Percentiles rank a stretch among this genome's conserved stretches.
Conservation (phyloP, 768 basidiomycete species). For the Rubroboletus satanas region DNA sequence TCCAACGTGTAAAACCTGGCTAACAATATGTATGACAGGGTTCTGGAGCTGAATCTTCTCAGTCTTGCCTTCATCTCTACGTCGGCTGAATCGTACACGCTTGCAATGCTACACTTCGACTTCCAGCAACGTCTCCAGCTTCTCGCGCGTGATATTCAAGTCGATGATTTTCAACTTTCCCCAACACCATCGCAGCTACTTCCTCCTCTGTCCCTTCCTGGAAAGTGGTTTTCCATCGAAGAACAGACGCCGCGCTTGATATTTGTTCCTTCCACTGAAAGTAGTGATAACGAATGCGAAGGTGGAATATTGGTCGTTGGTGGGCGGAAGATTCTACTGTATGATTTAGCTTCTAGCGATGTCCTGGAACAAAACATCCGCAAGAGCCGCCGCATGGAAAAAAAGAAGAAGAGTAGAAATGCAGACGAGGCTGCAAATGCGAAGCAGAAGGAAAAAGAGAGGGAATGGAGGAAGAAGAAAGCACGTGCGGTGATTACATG, state of each 20-base stretch:
- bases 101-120: conserved; percentile 70
- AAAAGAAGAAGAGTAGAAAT: conserved; percentile 46
- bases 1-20: neutral
- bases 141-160: conserved; percentile 51
- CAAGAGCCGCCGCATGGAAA: conserved; percentile 52
- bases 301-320: conserved; percentile 75
- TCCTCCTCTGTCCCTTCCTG: conserved; percentile 50
- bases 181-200: conserved; percentile 47
- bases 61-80: conserved; percentile 57
- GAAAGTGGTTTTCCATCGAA: conserved; percentile 40
- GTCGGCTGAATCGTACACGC: conserved; percentile 39
- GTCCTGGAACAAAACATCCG: conserved; percentile 50
- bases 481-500: conserved; percentile 57
- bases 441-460: conserved; percentile 53
- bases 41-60: conserved; percentile 67
- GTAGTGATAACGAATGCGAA: conserved; percentile 34
- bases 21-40: conserved; percentile 33
- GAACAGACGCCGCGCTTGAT: conserved; percentile 41
- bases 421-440: conserved; percentile 42
- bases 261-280: conserved; percentile 27
- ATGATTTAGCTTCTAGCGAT: conserved; percentile 48
- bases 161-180: conserved; percentile 45
- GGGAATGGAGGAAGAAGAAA: conserved; percentile 52
- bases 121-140: conserved; percentile 60
- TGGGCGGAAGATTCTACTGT: conserved; percentile 60